These are phyloP conservation scores for Eucalyptus urophylla DNA, from an alignment of 345 rosid species.

Conservation along the genomic window DNA sequence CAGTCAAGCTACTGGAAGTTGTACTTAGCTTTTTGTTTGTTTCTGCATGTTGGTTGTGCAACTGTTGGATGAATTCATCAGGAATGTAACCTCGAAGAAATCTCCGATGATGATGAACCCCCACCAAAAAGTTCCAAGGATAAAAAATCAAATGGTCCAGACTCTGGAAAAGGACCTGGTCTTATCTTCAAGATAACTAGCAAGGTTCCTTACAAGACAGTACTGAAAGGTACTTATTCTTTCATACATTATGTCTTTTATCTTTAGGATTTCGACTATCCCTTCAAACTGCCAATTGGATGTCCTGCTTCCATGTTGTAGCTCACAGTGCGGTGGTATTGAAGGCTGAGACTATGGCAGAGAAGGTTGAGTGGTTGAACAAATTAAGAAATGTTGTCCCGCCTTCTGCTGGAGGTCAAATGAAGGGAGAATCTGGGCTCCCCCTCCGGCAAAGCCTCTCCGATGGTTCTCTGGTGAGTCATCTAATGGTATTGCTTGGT, in stretches of 20 bases:
- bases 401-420: constrained; percentile 50
- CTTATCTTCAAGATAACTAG: constrained; percentile 82
- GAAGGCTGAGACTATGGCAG: constrained; percentile 82
- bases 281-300: neutral
- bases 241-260: neutral
- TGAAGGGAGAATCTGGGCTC: constrained; percentile 23
- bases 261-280: neutral
- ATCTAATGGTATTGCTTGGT: too few species aligned
- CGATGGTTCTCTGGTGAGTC: constrained; percentile 92
- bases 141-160: constrained; percentile 81
- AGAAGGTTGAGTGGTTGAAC: constrained; percentile 82
- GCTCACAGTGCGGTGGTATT: constrained; percentile 76
- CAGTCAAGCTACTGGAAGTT: neutral
- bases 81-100: constrained; percentile 88
- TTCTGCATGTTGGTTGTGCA: neutral
- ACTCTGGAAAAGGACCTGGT: constrained; percentile 41
- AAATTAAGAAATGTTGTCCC: constrained; percentile 62
- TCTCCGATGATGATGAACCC: constrained; percentile 68
- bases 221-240: constrained; percentile 2
- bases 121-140: constrained; percentile 69
- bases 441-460: constrained; percentile 83
- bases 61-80: constrained; percentile 2
- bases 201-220: constrained; percentile 85
- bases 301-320: constrained; percentile 12
- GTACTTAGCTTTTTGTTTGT: neutral